phyloP scores from a whole-genome alignment of 2,329 filamentous ascomycete species.

The Aspergillus tubingensis region DNA sequence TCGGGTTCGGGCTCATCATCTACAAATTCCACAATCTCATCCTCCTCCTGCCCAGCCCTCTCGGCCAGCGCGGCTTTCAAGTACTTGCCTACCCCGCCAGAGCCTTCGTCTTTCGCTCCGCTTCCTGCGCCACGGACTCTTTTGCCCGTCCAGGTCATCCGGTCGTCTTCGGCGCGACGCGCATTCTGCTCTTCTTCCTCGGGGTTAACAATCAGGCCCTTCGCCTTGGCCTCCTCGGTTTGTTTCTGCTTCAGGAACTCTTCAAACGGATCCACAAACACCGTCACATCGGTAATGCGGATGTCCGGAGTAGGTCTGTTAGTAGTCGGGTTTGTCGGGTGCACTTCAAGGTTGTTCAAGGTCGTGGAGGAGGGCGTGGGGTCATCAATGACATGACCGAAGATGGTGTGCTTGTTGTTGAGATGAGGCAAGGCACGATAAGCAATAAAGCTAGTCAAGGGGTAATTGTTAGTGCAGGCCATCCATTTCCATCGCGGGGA shows the following conservation, averaged over 20 bases:
- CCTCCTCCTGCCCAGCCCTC: slow-evolving; percentile 45
- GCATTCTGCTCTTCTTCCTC: slow-evolving; percentile 29
- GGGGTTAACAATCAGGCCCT: slow-evolving; percentile 22
- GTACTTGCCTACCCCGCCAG: slow-evolving; percentile 75
- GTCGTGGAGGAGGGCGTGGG: slow-evolving; percentile 47
- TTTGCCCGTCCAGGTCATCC: slow-evolving; percentile 95
- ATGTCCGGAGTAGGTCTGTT: slow-evolving; percentile 78
- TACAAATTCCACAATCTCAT: slow-evolving; percentile 63
- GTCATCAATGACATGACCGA: slow-evolving; percentile 78
- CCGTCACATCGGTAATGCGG: slow-evolving; percentile 75
- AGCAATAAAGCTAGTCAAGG: slow-evolving; percentile 69
- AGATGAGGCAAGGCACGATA: slow-evolving; percentile 84
- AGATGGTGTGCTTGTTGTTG: slow-evolving; percentile 96
- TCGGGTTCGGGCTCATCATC: slow-evolving; percentile 66
- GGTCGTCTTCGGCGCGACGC: slow-evolving; percentile 71
- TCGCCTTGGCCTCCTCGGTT: slow-evolving; percentile 61
- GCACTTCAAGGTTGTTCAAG: slow-evolving; percentile 73
- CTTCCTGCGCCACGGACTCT: slow-evolving; percentile 70
- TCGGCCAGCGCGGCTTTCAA: slow-evolving; percentile 62
- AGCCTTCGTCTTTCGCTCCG: slow-evolving; percentile 57
- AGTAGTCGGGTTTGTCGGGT: slow-evolving; percentile 69
- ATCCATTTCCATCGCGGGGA: neutral
- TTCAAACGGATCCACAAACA: slow-evolving; percentile 93
- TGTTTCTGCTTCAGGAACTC: slow-evolving; percentile 80
- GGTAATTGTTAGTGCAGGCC: neutral